phyloP scores from a whole-genome alignment of 139 green algal genomes.

The Ettlia oleoabundans region DNA sequence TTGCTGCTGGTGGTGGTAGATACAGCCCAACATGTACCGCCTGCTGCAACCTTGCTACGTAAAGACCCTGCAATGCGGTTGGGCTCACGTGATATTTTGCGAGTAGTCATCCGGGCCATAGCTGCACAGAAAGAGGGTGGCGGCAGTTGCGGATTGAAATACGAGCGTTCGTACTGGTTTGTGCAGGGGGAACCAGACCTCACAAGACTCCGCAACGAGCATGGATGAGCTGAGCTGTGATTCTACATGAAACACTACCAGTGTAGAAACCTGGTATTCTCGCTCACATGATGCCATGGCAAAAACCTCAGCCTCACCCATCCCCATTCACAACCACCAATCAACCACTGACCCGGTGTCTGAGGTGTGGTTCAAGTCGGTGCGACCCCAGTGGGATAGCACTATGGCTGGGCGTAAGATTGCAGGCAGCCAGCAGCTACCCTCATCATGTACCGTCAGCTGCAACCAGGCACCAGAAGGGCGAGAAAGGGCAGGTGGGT shows the following conservation, averaged over 20 bases:
- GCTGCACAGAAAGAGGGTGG: background rate
- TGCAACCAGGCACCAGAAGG: background rate
- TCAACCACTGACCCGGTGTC: conserved; percentile 11
- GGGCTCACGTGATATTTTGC: background rate
- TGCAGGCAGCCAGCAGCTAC: conserved; percentile 55
- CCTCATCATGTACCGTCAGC: conserved; percentile 57
- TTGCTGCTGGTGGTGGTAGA: background rate
- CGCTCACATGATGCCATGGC: too few species aligned
- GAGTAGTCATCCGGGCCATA: conserved; percentile 25
- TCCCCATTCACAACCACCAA: too few species aligned
- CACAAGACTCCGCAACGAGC: too few species aligned
- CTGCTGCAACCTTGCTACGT: too few species aligned
- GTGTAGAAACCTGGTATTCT: too few species aligned
- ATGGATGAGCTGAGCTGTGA: too few species aligned
- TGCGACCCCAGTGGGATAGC: conserved; percentile 55
- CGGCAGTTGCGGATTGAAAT: background rate
- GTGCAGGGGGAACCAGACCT: too few species aligned
- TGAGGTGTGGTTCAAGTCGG: conserved; percentile 25
- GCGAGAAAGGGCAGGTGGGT: background rate
- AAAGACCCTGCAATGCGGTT: too few species aligned
- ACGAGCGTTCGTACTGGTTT: too few species aligned
- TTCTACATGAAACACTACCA: too few species aligned
- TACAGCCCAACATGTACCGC: background rate
- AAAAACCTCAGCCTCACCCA: too few species aligned
- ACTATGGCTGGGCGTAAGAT: conserved; percentile 47